These are phyloP conservation scores for Blastobotrys proliferans DNA, from an alignment of 1,139 yeast genomes.

Conservation along the genomic window DNA sequence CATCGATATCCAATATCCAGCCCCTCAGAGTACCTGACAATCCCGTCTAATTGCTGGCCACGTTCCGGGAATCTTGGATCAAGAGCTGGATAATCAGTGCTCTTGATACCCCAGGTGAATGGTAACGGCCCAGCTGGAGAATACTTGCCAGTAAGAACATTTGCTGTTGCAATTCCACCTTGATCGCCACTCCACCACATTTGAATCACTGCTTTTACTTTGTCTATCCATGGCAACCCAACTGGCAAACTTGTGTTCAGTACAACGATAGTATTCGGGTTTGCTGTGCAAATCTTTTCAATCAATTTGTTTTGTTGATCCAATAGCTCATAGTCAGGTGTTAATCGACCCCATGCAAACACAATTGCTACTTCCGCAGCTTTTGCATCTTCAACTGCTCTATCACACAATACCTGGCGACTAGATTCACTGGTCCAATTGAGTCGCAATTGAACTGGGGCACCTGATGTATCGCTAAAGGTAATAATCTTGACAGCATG, in stretches of 20 bases:
- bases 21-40: conserved; percentile 34
- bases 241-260: neutral
- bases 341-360: neutral
- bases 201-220: conserved; percentile 53
- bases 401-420: no score
- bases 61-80: conserved; percentile 32
- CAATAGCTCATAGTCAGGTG: neutral
- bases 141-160: conserved; percentile 51
- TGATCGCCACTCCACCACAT: conserved; percentile 58
- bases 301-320: neutral
- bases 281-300: neutral
- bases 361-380: neutral
- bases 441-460: neutral
- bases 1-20: conserved; percentile 46
- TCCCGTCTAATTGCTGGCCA: conserved; percentile 38
- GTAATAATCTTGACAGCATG: neutral
- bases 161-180: conserved; percentile 46
- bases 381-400: no score
- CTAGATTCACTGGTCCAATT: neutral
- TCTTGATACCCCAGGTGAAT: conserved; percentile 55
- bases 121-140: conserved; percentile 63
- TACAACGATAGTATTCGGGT: neutral
- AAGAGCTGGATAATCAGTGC: conserved; percentile 42
- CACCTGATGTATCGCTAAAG: neutral
- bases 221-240: conserved; percentile 32